Evolutionary conservation across 441 rosid genomes (phyloP).

Genomic region (Pelargonium myrrhifolium): DNA sequence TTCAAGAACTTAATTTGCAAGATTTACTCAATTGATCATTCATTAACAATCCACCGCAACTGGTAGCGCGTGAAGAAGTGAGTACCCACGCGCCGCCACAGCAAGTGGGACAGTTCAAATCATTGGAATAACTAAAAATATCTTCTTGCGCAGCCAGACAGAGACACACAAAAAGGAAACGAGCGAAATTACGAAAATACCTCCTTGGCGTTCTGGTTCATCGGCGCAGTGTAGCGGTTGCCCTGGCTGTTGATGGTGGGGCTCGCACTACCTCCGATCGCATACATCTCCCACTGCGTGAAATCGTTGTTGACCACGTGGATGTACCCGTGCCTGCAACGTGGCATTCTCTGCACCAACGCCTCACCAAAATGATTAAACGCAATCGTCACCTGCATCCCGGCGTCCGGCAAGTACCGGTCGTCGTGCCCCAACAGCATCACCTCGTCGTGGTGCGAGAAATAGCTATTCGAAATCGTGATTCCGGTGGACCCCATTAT

Average conservation of each 20-base stretch:
- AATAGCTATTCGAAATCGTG: slow-evolving; percentile 29
- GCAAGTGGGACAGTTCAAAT: too few species aligned
- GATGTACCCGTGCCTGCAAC: slow-evolving; percentile 79
- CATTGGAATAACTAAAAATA: too few species aligned
- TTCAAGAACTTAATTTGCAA: too few species aligned
- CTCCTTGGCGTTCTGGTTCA: slow-evolving; percentile 69
- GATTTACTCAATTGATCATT: too few species aligned
- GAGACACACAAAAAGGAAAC: too few species aligned
- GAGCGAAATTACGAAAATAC: slow-evolving; percentile 23
- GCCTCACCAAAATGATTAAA: slow-evolving; percentile 67
- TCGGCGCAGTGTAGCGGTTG: slow-evolving; percentile 80
- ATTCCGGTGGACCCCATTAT: slow-evolving; percentile 26
- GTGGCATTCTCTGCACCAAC: slow-evolving; percentile 79
- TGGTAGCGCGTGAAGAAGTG: too few species aligned
- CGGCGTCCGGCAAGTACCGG: slow-evolving; percentile 4
- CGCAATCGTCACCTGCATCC: slow-evolving; percentile 30
- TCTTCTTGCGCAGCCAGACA: too few species aligned
- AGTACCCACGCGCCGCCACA: too few species aligned
- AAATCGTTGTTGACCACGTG: slow-evolving; percentile 95
- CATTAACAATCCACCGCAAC: too few species aligned
- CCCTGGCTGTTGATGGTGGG: slow-evolving; percentile 94
- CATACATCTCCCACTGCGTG: slow-evolving; percentile 94
- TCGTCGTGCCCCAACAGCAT: slow-evolving; percentile 27
- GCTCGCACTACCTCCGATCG: slow-evolving; percentile 86
- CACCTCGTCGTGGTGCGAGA: slow-evolving; percentile 26